Evolutionary conservation across 2,329 filamentous ascomycete species (phyloP).

Genomic region (Ophiobolus disseminans): DNA sequence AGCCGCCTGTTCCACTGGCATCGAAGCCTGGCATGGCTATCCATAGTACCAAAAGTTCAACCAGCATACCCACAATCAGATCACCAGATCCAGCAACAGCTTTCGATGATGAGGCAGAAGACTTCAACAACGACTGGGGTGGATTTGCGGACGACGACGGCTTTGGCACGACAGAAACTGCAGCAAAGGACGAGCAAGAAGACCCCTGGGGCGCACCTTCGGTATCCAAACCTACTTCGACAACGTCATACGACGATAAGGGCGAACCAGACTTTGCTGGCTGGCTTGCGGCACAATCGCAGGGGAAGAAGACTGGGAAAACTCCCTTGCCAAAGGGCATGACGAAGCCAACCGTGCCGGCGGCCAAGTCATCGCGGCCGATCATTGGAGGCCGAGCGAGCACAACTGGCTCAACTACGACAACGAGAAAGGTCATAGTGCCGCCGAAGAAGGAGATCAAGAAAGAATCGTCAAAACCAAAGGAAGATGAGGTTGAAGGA

Average conservation of each 20-base stretch:
- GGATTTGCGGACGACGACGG: constrained; percentile 66
- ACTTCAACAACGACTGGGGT: constrained; percentile 77
- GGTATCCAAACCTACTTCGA: constrained; percentile 44
- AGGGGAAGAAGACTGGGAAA: constrained; percentile 68
- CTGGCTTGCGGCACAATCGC: constrained; percentile 87
- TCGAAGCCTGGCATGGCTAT: constrained; percentile 40
- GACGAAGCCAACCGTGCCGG: constrained; percentile 60
- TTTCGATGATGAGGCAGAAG: constrained; percentile 57
- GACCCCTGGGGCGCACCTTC: constrained; percentile 59
- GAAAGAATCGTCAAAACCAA: constrained; percentile 47
- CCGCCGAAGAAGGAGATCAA: constrained; percentile 39
- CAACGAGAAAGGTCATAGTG: constrained; percentile 38
- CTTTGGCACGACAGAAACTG: constrained; percentile 3
- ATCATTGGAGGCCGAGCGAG: constrained; percentile 39
- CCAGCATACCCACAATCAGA: constrained; percentile 35
- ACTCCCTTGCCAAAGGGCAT: constrained; percentile 86
- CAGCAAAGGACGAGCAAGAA: constrained; percentile 61
- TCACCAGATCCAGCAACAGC: constrained; percentile 60
- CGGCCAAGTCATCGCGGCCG: constrained; percentile 44
- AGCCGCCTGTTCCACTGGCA: constrained; percentile 58
- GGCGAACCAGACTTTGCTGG: constrained; percentile 95
- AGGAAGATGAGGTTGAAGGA: constrained; percentile 51
- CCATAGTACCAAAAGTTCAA: constrained; percentile 34
- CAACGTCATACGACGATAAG: constrained; percentile 75
- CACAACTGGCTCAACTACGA: constrained; percentile 31